A percentile compares a stretch with the other conserved stretches of the same genome.
Conservation (phyloP, 257 asterid genomes). For the Gentiana dahurica region DNA sequence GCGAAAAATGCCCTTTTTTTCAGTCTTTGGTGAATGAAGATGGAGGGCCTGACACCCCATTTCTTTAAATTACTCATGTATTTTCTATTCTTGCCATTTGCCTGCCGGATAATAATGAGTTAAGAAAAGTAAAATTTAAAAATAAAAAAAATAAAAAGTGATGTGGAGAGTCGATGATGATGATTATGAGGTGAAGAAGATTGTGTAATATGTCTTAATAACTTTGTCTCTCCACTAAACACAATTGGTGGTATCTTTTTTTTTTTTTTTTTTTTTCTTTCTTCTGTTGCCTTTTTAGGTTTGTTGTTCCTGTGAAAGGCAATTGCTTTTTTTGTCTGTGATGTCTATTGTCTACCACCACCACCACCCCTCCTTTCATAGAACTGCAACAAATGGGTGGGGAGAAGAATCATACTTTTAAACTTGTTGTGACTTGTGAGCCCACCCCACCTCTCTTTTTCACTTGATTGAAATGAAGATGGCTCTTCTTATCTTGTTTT, state of each 20-base stretch:
- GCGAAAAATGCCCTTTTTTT: constrained; percentile 26
- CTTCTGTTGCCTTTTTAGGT: constrained; percentile 54
- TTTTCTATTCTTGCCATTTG: too few relatives aligned
- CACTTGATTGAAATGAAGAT: constrained; percentile 9
- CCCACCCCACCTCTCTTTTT: constrained; percentile 22
- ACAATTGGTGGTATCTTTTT: constrained; percentile 20
- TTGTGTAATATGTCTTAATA: constrained; percentile 37
- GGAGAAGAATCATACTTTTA: constrained; percentile 65
- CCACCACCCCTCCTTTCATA: constrained; percentile 27
- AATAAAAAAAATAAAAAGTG: constrained; percentile 22
- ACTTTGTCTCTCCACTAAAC: constrained; percentile 94
- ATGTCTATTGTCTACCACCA: constrained; percentile 16
- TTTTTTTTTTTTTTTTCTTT: constrained; percentile 42
- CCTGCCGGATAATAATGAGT: too few relatives aligned
- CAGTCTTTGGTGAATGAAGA: constrained; percentile 15
- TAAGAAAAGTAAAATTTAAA: constrained; percentile 4
- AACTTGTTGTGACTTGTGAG: constrained; percentile 75
- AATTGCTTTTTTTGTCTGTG: constrained; percentile 68
- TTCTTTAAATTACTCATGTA: constrained; percentile 1
- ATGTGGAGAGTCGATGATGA: constrained; percentile 29
- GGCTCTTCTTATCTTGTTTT: constrained; percentile 10
- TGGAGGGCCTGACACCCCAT: constrained; percentile 22
- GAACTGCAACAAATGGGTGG: constrained; percentile 47
- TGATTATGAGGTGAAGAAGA: constrained; percentile 1
- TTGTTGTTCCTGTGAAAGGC: constrained; percentile 52